These are phyloP conservation scores for sorghum (Sorghum bicolor) DNA, from an alignment of 176 grass and related monocot genomes.

Conservation along the genomic window DNA sequence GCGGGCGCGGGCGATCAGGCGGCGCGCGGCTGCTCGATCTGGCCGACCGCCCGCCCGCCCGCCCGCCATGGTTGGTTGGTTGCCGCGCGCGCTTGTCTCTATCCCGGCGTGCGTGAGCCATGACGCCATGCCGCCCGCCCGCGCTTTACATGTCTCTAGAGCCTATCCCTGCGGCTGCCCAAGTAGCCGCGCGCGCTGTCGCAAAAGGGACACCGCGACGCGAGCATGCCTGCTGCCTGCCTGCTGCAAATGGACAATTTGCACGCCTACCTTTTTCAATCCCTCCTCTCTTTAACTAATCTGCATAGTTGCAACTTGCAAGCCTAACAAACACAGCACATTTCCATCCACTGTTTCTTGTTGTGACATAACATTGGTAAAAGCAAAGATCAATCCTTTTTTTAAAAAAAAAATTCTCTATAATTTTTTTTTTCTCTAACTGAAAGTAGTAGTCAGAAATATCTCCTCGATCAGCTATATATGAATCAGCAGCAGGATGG, in stretches of 20 bases:
- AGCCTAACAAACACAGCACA: not conserved
- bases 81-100: slow-evolving; percentile 8
- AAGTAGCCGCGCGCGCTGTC: slow-evolving; percentile 13
- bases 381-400: not conserved
- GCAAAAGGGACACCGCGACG: slow-evolving; percentile 13
- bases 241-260: slow-evolving; percentile 35
- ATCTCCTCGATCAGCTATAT: no score
- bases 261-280: not conserved
- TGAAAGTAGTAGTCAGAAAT: not conserved
- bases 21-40: no score
- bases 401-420: not conserved
- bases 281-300: slow-evolving; percentile 21
- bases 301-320: not conserved
- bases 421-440: not conserved
- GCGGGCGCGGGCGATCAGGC: not conserved
- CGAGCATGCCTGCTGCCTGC: slow-evolving; percentile 1
- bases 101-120: slow-evolving; percentile 39
- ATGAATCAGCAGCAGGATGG: no score
- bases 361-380: not conserved
- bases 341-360: not conserved
- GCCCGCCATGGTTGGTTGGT: not conserved
- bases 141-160: slow-evolving; percentile 2
- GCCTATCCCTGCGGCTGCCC: not conserved
- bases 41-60: no score
- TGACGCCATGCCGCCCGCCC: slow-evolving; percentile 33